Conservation (phyloP, 495 filamentous ascomycete species). For the Penicillium argentinense region DNA sequence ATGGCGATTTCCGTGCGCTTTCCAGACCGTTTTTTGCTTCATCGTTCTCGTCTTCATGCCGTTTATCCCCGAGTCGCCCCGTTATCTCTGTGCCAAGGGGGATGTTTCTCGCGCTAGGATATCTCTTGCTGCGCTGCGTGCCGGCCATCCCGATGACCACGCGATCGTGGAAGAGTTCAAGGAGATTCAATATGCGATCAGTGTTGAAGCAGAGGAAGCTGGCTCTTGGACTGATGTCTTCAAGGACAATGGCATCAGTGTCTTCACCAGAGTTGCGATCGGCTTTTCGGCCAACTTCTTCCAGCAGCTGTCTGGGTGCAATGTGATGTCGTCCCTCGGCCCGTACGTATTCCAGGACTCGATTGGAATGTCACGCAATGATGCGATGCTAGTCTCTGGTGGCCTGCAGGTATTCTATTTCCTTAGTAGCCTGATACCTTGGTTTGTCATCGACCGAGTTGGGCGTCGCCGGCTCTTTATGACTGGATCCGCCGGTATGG, state of each 20-base stretch:
- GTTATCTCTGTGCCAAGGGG: not conserved
- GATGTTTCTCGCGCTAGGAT: not conserved
- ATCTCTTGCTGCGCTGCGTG: not conserved
- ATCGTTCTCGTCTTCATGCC: not conserved
- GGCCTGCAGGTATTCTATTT: conserved; percentile 47
- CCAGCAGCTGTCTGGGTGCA: conserved; percentile 18
- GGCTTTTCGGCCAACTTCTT: conserved; percentile 21
- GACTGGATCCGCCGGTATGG: conserved; percentile 25
- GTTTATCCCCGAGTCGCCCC: not conserved
- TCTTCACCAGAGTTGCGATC: conserved; percentile 14
- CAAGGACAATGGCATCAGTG: conserved; percentile 22
- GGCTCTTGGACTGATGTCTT: conserved; percentile 19
- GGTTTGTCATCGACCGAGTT: conserved; percentile 19
- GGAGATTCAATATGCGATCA: no score
- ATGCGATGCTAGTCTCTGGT: conserved; percentile 15
- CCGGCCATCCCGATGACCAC: not conserved
- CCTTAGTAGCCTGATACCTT: conserved; percentile 18
- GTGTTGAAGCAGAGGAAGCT: no score
- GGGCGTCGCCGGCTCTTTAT: conserved; percentile 34
- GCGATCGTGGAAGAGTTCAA: conserved; percentile 2
- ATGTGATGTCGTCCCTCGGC: conserved; percentile 23
- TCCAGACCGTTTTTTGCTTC: not conserved
- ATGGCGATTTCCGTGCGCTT: conserved; percentile 1
- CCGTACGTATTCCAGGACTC: conserved; percentile 19
- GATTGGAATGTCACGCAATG: conserved; percentile 8